Conservation (phyloP, 768 basidiomycete species). For the Austroboletus festivus region DNA sequence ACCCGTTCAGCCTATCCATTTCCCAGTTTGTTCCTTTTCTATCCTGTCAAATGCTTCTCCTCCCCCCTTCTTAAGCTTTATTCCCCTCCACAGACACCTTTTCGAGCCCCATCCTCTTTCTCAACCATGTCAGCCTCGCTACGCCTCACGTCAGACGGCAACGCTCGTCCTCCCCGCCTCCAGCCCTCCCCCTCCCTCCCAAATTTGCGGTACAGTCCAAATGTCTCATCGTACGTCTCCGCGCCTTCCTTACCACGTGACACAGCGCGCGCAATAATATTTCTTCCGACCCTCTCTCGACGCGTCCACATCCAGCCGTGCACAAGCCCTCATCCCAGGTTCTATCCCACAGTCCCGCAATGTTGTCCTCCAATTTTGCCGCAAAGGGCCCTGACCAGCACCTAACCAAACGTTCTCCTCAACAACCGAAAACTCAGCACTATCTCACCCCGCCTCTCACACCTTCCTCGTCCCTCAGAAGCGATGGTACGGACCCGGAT, state of each 20-base stretch:
- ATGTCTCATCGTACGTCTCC: constrained; percentile 10
- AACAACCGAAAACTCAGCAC: constrained; percentile 28
- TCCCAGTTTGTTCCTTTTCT: constrained; percentile 33
- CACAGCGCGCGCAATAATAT: constrained; percentile 22
- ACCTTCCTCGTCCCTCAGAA: constrained; percentile 54
- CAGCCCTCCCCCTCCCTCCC: constrained; percentile 70
- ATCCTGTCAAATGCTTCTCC: constrained; percentile 28
- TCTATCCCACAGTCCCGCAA: constrained; percentile 12
- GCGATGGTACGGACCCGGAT: constrained; percentile 35
- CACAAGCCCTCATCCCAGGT: constrained; percentile 20
- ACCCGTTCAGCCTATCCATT: constrained; percentile 29
- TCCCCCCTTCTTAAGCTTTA: constrained; percentile 31
- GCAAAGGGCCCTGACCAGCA: constrained; percentile 20
- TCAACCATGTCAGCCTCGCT: constrained; percentile 29
- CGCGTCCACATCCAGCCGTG: constrained; percentile 22
- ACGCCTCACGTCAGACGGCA: constrained; percentile 19
- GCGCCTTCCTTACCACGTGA: constrained; percentile 16
- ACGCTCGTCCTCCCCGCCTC: constrained; percentile 44
- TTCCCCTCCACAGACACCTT: constrained; percentile 27
- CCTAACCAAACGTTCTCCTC: constrained; percentile 15
- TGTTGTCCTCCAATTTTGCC: constrained; percentile 7
- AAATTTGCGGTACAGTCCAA: constrained; percentile 68
- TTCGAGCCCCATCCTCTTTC: constrained; percentile 27
- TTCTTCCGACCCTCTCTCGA: constrained; percentile 28
- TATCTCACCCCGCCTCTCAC: constrained; percentile 70